phyloP scores from a whole-genome alignment of 768 basidiomycete species.

The Termitomyces heimii region DNA sequence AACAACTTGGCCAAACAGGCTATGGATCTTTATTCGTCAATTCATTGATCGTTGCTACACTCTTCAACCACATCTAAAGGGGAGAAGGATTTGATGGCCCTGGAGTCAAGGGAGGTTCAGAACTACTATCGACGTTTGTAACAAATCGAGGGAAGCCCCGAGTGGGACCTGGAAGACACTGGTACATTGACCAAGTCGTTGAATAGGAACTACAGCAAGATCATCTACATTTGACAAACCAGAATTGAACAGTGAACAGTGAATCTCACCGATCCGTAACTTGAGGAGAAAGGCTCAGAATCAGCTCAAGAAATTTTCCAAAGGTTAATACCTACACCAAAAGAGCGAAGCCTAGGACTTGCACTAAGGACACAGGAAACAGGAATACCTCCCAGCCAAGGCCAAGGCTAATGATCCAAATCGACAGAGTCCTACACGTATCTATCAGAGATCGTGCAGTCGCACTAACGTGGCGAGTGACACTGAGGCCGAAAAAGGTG shows the following conservation, averaged over 20 bases:
- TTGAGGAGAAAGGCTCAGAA: slow-evolving; percentile 20
- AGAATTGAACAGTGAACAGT: slow-evolving; percentile 1
- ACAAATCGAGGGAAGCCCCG: not conserved
- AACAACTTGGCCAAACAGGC: too few species aligned
- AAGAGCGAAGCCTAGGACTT: slow-evolving; percentile 78
- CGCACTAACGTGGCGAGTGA: slow-evolving; percentile 86
- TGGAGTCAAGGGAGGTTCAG: not conserved
- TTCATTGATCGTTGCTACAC: not conserved
- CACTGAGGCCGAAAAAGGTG: slow-evolving; percentile 88
- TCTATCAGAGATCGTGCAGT: slow-evolving; percentile 89
- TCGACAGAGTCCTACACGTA: slow-evolving; percentile 90
- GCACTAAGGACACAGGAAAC: slow-evolving; percentile 75
- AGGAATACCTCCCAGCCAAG: slow-evolving; percentile 87
- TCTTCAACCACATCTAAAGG: not conserved
- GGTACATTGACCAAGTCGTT: slow-evolving; percentile 74
- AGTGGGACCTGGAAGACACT: slow-evolving; percentile 44
- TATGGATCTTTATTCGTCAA: too few species aligned
- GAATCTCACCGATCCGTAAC: slow-evolving; percentile 74
- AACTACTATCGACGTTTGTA: not conserved
- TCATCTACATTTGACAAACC: too few species aligned
- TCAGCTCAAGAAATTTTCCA: not conserved
- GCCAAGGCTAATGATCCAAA: slow-evolving; percentile 88
- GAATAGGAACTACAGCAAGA: slow-evolving; percentile 70
- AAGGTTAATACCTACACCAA: slow-evolving; percentile 62
- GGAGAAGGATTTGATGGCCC: not conserved